Percentiles rank a stretch among this genome's conserved stretches.
These are phyloP conservation scores for Trichoderma afroharzianum DNA, from an alignment of 2,329 filamentous ascomycete species.

Conservation along the genomic window DNA sequence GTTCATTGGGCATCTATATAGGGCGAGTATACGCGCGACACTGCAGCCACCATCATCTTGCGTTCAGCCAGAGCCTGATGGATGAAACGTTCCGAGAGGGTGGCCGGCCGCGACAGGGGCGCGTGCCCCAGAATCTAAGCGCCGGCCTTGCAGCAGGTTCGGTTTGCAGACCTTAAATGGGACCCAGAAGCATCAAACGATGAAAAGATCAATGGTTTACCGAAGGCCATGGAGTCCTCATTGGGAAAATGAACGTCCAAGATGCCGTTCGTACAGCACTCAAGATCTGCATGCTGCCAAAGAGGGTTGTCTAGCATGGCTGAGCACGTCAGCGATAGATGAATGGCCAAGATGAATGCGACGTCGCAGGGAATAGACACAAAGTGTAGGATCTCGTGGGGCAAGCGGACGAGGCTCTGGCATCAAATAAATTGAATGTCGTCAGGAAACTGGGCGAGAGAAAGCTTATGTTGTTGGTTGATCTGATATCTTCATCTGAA, in stretches of 20 bases:
- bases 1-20: background rate
- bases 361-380: background rate
- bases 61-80: background rate
- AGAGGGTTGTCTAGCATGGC: background rate
- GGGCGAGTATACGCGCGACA: background rate
- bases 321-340: background rate
- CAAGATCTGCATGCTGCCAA: background rate
- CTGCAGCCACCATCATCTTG: background rate
- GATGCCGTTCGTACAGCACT: background rate
- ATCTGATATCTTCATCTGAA: background rate
- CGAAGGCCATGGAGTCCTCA: background rate
- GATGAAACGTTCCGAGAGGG: background rate
- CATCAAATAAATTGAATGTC: background rate
- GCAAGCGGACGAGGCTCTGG: background rate
- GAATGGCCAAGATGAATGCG: background rate
- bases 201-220: background rate
- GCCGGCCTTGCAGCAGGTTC: background rate
- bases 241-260: background rate
- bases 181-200: background rate
- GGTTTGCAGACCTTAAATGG: background rate
- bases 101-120: conserved; percentile 3
- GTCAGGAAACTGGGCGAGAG: background rate
- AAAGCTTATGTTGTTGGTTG: background rate
- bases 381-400: conserved; percentile 3
- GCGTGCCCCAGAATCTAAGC: conserved; percentile 1